Base-by-base conservation (phyloP, 352 stramenopile species). In the Blastocystis sp. region DNA sequence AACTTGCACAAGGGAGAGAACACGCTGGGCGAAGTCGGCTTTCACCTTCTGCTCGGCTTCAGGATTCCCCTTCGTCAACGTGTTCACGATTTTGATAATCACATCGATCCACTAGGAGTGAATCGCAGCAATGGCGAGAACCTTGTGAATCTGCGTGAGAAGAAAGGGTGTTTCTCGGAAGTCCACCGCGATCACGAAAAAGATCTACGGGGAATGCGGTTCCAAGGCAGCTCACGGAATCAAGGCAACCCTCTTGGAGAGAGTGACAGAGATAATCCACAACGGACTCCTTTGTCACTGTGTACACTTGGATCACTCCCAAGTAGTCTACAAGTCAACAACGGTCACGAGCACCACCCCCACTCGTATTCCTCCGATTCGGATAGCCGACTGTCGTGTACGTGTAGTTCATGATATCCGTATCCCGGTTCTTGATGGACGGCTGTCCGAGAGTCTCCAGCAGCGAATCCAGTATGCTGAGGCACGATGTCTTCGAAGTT, bases 391-490 rank as follows among this genome's bases (percentile, higher is more conserved):
- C 71, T 28, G 38, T 81, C 42, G 59, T 54, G 24, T 81, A 81
- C 24, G 71, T 66, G 43, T 81, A 81, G 71, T 81, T 81, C 2
- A 81, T 65, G 0, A 81, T 64, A 43, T 81, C 71, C 24, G 66
- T 81, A 45, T 81, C 71, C 52, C 71, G 48, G 21, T 81, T 81
- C 71, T 81, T 81, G 17, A 81, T 43, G 28, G 52, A 54, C 43
- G 71, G 52, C 43, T 81, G 71, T 2, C 71, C 71, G 7, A 81
- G 71, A 64, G 48, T 65, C 43, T 81, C 71, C 71, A 81, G 24
- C 0, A 81, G 34, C n/a, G 40, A 45, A 64, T 81, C 71, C 3
- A 65, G 48, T 66, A 81, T 43, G n/a, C 45, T 45, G 4, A 81
- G 28, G 54, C 71, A 81, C 14, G 21, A 66, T 3, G 48, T 34